A percentile compares a stretch with the other conserved stretches of the same genome.
Conservation (phyloP, 2,329 filamentous ascomycete species). For the Thelonectria rubi region DNA sequence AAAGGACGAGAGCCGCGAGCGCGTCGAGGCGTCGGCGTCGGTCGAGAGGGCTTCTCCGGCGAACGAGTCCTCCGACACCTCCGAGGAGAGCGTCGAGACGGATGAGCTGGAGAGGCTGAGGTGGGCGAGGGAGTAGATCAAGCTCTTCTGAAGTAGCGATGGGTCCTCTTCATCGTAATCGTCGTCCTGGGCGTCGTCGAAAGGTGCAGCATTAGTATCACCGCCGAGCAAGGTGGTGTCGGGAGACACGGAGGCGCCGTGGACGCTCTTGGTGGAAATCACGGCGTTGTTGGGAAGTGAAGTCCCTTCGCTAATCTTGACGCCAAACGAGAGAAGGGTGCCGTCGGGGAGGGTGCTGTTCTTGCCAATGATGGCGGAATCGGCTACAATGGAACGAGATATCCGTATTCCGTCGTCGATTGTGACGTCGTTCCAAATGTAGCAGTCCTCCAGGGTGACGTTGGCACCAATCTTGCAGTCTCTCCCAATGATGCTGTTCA, state of each 20-base stretch:
- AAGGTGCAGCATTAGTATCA: slow-evolving; percentile 60
- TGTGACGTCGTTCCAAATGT: slow-evolving; percentile 85
- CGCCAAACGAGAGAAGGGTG: slow-evolving; percentile 81
- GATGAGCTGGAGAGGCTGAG: slow-evolving; percentile 64
- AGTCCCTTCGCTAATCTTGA: slow-evolving; percentile 72
- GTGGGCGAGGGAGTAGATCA: slow-evolving; percentile 63
- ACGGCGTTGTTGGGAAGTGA: slow-evolving; percentile 51
- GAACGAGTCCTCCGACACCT: slow-evolving; percentile 71
- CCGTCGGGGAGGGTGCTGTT: slow-evolving; percentile 75
- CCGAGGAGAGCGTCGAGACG: slow-evolving; percentile 69
- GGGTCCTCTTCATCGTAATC: slow-evolving; percentile 62
- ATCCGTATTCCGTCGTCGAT: slow-evolving; percentile 80
- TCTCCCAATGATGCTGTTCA: slow-evolving; percentile 82
- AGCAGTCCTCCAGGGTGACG: slow-evolving; percentile 80
- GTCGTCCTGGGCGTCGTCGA: slow-evolving; percentile 57
- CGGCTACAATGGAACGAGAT: slow-evolving; percentile 78
- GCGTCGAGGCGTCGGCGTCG: slow-evolving; percentile 56
- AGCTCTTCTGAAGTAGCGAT: slow-evolving; percentile 61
- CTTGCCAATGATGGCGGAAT: slow-evolving; percentile 75
- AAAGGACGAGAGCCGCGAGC: slow-evolving; percentile 75
- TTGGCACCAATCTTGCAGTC: slow-evolving; percentile 88
- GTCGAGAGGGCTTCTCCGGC: slow-evolving; percentile 67
- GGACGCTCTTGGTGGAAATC: slow-evolving; percentile 48
- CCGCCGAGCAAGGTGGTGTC: slow-evolving; percentile 59
- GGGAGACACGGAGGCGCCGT: slow-evolving; percentile 50